A percentile compares a stretch with the other conserved stretches of the same genome.
Evolutionary conservation across 495 filamentous ascomycete species (phyloP).

Genomic region (Hypoxylon cercidicola): DNA sequence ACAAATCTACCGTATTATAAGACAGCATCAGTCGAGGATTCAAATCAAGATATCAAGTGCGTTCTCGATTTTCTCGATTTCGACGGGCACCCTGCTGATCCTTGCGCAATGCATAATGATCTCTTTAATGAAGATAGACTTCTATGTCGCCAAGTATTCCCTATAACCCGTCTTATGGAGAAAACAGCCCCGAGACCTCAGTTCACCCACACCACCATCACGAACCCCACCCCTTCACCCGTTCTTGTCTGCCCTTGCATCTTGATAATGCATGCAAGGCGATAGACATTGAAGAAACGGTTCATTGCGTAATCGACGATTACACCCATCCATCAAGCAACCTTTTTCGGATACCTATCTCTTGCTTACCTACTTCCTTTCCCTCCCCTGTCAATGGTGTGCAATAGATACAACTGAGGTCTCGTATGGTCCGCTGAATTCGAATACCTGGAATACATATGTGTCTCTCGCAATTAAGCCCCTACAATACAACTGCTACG

Average conservation of each 20-base stretch:
- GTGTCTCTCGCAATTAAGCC: not conserved
- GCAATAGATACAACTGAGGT: not conserved
- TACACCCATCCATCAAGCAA: constrained; percentile 5
- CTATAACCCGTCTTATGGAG: constrained; percentile 36
- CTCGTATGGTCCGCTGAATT: constrained; percentile 1
- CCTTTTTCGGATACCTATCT: constrained; percentile 6
- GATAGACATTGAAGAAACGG: constrained; percentile 33
- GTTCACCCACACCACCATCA: constrained; percentile 32
- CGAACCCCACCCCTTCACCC: constrained; percentile 29
- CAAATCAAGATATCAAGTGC: constrained; percentile 25
- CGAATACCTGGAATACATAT: not conserved
- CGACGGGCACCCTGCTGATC: constrained; percentile 16
- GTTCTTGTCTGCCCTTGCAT: constrained; percentile 37
- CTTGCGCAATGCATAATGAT: constrained; percentile 23
- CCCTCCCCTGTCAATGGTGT: not conserved
- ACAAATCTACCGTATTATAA: not conserved
- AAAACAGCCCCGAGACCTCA: constrained; percentile 37
- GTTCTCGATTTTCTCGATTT: constrained; percentile 22
- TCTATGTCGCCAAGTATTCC: constrained; percentile 16
- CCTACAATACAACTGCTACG: not conserved
- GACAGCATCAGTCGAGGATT: constrained; percentile 22
- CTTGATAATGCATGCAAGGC: constrained; percentile 36
- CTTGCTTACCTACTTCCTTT: constrained; percentile 3
- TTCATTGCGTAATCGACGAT: constrained; percentile 33
- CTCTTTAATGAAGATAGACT: constrained; percentile 31